Evolutionary conservation across 2,329 filamentous ascomycete species (phyloP), one percentile per base, ranked within the genome.

Genomic region (Ophiostoma ulmi): DNA sequence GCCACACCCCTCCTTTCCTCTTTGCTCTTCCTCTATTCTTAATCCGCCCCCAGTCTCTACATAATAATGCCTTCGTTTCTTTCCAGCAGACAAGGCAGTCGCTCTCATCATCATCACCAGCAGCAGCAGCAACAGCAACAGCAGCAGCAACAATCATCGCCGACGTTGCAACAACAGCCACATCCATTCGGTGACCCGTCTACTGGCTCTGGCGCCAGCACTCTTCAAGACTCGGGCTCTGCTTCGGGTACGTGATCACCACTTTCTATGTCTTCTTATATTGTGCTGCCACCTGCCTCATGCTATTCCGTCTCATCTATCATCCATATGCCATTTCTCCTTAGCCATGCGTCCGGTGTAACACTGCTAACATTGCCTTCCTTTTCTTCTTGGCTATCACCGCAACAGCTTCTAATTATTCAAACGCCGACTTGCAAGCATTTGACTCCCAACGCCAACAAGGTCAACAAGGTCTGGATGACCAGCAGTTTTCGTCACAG

Each of bases 71-170:
- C 82, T 79, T 86, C 86, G 79, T 80, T 81, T 79, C 84, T 84
- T 77, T 79, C 86, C 78, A 81, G 83, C 77, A 86, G 81, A 81
- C 82, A 85, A 78, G 83, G 81, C 81, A 85, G 85, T 76, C 84
- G 84, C 76, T 85, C 85, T 78, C 85, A 86, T 80, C 73, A 74
- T 5, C 75, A 76, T 61, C 75, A 74, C 52, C 76, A 76, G 67
- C 76, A 73, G 72, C 75, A 67, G 4, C 73, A 74, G 70, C 76
- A 75, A 39, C 75, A 75, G 44, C 75, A 79, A 71, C 75, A 67
- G 5, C 73, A 73, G 76, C 67, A 78, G 31, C 76, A 76, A 70
- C 76, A 76, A 73, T 76, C 78, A 65, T 76, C 77, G 73, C 77
- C 67, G 1, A 68, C 52, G 20, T 36, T 58, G 48, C 55, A 66